These are phyloP conservation scores for Ammopiptanthus mongolicus DNA, from an alignment of 306 rosid species.

Conservation along the genomic window DNA sequence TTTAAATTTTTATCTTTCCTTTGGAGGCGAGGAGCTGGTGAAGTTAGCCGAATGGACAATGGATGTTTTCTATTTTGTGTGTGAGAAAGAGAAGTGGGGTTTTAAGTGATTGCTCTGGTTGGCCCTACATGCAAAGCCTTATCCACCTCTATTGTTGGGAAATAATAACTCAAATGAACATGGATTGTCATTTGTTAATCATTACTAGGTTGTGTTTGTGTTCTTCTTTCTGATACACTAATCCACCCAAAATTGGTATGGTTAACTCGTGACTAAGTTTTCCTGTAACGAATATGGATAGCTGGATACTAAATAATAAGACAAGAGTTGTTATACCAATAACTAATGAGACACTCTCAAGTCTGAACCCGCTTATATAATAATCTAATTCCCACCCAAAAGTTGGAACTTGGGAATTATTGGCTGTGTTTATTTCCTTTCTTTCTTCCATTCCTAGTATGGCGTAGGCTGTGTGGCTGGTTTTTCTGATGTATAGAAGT, in stretches of 20 bases:
- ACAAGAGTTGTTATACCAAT: background rate
- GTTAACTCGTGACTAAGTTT: background rate
- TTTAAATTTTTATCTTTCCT: no score
- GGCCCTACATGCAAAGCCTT: slow-evolving; percentile 15
- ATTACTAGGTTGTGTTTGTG: background rate
- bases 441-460: background rate
- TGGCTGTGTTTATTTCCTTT: background rate
- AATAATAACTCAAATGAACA: background rate
- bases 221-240: background rate
- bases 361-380: background rate
- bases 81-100: background rate
- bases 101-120: background rate
- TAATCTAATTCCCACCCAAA: background rate
- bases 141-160: background rate
- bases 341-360: background rate
- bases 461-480: slow-evolving; percentile 5
- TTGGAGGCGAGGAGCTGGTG: background rate
- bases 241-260: background rate
- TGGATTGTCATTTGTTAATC: background rate
- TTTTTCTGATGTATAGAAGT: background rate
- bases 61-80: background rate
- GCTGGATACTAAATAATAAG: background rate
- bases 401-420: background rate
- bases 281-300: background rate
- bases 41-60: background rate